Conservation (phyloP, 768 basidiomycete genomes). For the Amanita inopinata region DNA sequence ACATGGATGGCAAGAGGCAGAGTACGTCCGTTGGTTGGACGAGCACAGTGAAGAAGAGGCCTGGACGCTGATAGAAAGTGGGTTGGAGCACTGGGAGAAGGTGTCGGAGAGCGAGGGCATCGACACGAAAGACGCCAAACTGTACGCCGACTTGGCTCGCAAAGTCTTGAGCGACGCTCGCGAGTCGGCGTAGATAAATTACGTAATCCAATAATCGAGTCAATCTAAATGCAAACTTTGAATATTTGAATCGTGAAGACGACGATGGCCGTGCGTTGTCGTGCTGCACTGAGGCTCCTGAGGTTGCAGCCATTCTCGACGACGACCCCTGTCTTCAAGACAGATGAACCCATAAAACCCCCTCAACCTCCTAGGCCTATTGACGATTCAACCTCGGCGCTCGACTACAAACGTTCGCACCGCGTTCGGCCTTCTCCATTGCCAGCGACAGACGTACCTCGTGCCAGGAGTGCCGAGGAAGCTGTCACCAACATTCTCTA, state of each 20-base stretch:
- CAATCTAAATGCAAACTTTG: conserved; percentile 13
- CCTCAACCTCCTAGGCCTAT: conserved; percentile 74
- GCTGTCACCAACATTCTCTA: conserved; percentile 97
- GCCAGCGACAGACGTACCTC: conserved; percentile 77
- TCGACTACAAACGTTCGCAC: conserved; percentile 82
- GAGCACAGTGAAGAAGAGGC: conserved; percentile 81
- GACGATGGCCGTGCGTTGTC: conserved; percentile 17
- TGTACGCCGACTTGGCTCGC: conserved; percentile 61
- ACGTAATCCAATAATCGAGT: conserved; percentile 9
- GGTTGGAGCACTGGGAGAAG: conserved; percentile 73
- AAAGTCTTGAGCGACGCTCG: conserved; percentile 46
- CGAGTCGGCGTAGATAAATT: conserved; percentile 9
- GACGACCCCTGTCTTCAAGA: conserved; percentile 21
- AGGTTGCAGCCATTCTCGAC: conserved; percentile 29
- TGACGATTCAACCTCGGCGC: conserved; percentile 89
- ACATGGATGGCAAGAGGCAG: conserved; percentile 91
- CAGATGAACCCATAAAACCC: conserved; percentile 23
- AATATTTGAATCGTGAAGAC: neutral
- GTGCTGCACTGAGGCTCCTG: conserved; percentile 18
- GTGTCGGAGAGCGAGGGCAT: conserved; percentile 47
- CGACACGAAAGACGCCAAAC: conserved; percentile 34
- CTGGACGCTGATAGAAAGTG: conserved; percentile 70
- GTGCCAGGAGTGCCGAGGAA: conserved; percentile 81
- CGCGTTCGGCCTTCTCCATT: conserved; percentile 71
- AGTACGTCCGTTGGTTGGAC: conserved; percentile 94